A percentile compares a stretch with the other conserved stretches of the same genome.
Conservation (phyloP, 2,329 filamentous ascomycete genomes). For the Scopulariopsis brevicaulis region DNA sequence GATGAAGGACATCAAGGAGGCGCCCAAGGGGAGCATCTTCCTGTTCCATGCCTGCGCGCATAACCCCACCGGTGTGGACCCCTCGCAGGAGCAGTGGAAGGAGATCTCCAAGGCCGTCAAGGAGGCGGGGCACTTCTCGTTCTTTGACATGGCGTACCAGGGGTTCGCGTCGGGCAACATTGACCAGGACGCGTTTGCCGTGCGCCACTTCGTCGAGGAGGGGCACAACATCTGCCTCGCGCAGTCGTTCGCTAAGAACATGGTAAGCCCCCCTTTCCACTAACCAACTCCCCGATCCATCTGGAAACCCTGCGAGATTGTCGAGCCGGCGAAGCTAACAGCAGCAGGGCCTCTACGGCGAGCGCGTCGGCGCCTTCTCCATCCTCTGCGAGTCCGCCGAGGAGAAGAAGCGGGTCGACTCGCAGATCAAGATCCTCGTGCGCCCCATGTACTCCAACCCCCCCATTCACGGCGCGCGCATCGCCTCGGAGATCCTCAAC, state of each 20-base stretch:
- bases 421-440: slow-evolving; percentile 96
- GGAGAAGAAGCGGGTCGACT: slow-evolving; percentile 93
- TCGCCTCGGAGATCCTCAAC: slow-evolving; percentile 87
- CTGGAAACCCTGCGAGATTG: no score
- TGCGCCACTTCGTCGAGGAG: slow-evolving; percentile 86
- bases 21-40: slow-evolving; percentile 78
- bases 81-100: slow-evolving; percentile 83
- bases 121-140: slow-evolving; percentile 77
- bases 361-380: slow-evolving; percentile 95
- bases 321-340: slow-evolving; percentile 1
- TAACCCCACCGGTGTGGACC: slow-evolving; percentile 96
- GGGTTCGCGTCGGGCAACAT: slow-evolving; percentile 91
- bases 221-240: slow-evolving; percentile 81
- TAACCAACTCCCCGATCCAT: no score
- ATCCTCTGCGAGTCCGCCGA: slow-evolving; percentile 74
- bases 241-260: slow-evolving; percentile 99
- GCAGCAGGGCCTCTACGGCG: slow-evolving; percentile 83
- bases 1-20: slow-evolving; percentile 78
- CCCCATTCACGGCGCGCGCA: slow-evolving; percentile 88
- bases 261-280: slow-evolving; percentile 42
- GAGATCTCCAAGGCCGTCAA: slow-evolving; percentile 82
- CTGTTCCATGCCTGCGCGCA: slow-evolving; percentile 95
- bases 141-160: slow-evolving; percentile 99
- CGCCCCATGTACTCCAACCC: slow-evolving; percentile 98
- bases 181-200: slow-evolving; percentile 83